Evolutionary conservation across 2,329 filamentous ascomycete species (phyloP).

Genomic region (Rosellinia necatrix): DNA sequence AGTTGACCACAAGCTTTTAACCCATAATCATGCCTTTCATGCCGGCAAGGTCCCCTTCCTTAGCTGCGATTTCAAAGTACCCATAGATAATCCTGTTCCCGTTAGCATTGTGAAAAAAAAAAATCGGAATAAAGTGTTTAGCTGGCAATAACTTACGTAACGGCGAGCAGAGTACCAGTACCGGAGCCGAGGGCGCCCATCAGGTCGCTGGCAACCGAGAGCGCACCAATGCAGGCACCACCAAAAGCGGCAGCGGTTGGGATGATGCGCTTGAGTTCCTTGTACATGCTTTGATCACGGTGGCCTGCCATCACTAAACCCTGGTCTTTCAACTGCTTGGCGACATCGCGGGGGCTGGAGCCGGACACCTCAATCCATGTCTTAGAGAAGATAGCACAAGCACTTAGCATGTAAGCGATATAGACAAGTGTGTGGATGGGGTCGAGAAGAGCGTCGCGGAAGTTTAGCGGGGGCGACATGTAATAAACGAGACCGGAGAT

Average conservation of each 20-base stretch:
- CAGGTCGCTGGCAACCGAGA: constrained; percentile 94
- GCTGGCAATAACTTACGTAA: constrained; percentile 75
- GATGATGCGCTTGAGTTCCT: constrained; percentile 99
- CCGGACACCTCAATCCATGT: constrained; percentile 99
- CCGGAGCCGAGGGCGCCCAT: constrained; percentile 94
- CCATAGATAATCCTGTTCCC: constrained; percentile 90
- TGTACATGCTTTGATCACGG: constrained; percentile 99
- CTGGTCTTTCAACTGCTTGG: constrained; percentile 99
- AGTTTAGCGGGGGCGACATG: constrained; percentile 98
- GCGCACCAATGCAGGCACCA: constrained; percentile 96
- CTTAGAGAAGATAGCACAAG: constrained; percentile 98
- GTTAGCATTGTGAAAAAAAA: constrained; percentile 42
- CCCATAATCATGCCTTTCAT: constrained; percentile 77
- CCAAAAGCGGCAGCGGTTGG: constrained; percentile 97
- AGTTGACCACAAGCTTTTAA: constrained; percentile 44
- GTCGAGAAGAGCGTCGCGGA: constrained; percentile 95
- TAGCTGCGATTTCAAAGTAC: constrained; percentile 99
- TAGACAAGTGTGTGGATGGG: constrained; percentile 96
- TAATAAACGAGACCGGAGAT: constrained; percentile 96
- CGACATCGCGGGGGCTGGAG: constrained; percentile 95
- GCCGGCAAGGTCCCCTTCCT: constrained; percentile 92
- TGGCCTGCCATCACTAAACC: constrained; percentile 99
- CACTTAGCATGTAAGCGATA: constrained; percentile 96
- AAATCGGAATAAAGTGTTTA: background rate
- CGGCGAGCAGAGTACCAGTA: constrained; percentile 96